phyloP scores from a whole-genome alignment of 768 basidiomycete species.

The Suillus alpinus region DNA sequence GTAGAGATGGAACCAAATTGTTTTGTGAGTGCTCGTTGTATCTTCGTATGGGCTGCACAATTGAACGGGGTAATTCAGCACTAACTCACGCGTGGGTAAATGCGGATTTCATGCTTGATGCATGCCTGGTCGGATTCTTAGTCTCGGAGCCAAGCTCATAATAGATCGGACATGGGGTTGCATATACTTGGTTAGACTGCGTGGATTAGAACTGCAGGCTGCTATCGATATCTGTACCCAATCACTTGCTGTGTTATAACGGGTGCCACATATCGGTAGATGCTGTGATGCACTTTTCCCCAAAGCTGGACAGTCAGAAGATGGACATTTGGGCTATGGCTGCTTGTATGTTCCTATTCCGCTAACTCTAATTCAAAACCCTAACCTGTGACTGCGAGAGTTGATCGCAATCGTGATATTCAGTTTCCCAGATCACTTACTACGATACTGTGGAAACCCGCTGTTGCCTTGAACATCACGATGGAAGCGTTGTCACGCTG shows the following conservation, averaged over 20 bases:
- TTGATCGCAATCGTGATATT: neutral
- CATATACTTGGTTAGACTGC: slow-evolving; percentile 1
- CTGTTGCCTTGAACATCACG: neutral
- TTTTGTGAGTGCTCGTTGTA: slow-evolving; percentile 62
- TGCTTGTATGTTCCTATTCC: neutral
- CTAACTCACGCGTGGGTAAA: slow-evolving; percentile 96
- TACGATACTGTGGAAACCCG: neutral
- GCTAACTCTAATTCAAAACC: neutral
- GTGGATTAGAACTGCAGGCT: slow-evolving; percentile 1
- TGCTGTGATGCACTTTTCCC: neutral
- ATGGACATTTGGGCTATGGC: neutral
- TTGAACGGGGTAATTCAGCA: slow-evolving; percentile 42
- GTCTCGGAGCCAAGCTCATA: slow-evolving; percentile 61
- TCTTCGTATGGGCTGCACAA: neutral
- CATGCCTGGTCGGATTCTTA: slow-evolving; percentile 88
- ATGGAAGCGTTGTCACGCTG: neutral
- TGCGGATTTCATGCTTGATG: slow-evolving; percentile 92
- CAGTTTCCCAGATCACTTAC: neutral
- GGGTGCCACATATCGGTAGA: neutral
- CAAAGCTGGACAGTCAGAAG: neutral
- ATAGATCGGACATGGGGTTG: slow-evolving; percentile 6
- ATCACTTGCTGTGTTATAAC: neutral
- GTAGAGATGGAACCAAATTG: slow-evolving; percentile 90
- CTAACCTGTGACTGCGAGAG: neutral
- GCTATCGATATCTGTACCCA: neutral